Base-by-base conservation (phyloP, 306 rosid genomes). In the Pachyrhizus erosus region DNA sequence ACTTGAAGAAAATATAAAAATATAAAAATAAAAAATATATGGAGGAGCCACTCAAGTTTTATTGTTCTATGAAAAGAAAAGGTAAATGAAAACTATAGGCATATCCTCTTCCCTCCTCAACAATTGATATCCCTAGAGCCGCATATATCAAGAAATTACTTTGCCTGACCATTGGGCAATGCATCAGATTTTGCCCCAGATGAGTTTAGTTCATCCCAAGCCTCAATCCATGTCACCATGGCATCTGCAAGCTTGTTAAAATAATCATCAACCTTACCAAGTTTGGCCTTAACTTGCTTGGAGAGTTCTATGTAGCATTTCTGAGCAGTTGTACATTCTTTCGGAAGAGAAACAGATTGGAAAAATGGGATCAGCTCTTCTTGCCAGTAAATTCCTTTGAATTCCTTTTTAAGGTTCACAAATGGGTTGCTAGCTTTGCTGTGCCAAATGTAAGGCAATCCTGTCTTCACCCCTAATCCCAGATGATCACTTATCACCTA, bases 391-490 rank as follows among this genome's bases (percentile, higher is more conserved):
- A 94, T 89, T 49, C 98, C 98, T 39, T 94, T 91, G 90, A 89
- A 94, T 80, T 94, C 98, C 81, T 91, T 94, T 86, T 84, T 94
- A 0, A 94, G 94, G 85, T 94, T 94, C 83, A 91, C 91, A 67
- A 94, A 94, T 37, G 97, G 93, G 68, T 88, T 88, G 92, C 98
- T 94, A 3, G 97, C 98, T 79, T 94, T 94, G 93, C 91, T 94
- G 84, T 94, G 98, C 93, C 93, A 94, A 39, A 94, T 86, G 87
- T 94, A 94, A 20, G 98, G 98, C 79, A 94, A 73, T 3, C 98
- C 98, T 33, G 98, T 94, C 87, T 94, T 94, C 68, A 94, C 93
- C 75, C 98, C 98, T 7, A 80, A 68, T 42, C 98, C 97, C 60
- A 94, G 82, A 78, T 94, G 98, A 31, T 94, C 97, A 79, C 93